Evolutionary conservation across 2,329 filamentous ascomycete species (phyloP).

Genomic region (Aspergillus proliferans): DNA sequence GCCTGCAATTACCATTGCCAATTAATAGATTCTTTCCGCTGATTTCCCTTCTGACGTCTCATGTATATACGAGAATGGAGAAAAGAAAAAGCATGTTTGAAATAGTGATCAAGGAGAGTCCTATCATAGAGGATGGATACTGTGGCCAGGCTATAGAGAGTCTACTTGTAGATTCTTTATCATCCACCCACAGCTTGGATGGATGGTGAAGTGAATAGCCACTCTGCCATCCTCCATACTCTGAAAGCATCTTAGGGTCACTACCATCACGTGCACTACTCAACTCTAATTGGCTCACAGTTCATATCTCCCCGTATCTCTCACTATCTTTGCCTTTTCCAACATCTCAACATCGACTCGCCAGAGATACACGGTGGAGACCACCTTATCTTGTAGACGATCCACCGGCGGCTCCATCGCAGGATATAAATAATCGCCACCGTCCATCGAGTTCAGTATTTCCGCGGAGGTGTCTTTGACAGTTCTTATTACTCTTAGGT

Average conservation of each 20-base stretch:
- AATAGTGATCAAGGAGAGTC: no score
- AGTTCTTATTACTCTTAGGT: not conserved
- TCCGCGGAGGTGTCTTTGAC: not conserved
- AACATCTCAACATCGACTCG: not conserved
- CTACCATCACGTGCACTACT: not conserved
- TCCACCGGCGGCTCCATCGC: not conserved
- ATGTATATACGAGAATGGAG: not conserved
- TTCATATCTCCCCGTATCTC: not conserved
- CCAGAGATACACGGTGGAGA: not conserved
- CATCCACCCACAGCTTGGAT: no score
- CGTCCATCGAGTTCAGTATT: not conserved
- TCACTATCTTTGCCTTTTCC: not conserved
- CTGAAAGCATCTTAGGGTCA: not conserved
- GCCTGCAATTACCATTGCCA: no score
- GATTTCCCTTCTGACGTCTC: no score
- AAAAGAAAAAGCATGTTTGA: not conserved
- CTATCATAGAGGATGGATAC: no score
- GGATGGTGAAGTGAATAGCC: not conserved
- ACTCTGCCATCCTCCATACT: not conserved
- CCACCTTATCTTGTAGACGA: not conserved
- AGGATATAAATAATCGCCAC: not conserved
- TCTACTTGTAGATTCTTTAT: no score
- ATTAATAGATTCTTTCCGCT: no score
- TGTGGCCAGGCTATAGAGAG: no score
- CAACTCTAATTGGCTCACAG: not conserved